Conservation (phyloP, 805 yeast species). For the Saturnispora mendoncae region DNA sequence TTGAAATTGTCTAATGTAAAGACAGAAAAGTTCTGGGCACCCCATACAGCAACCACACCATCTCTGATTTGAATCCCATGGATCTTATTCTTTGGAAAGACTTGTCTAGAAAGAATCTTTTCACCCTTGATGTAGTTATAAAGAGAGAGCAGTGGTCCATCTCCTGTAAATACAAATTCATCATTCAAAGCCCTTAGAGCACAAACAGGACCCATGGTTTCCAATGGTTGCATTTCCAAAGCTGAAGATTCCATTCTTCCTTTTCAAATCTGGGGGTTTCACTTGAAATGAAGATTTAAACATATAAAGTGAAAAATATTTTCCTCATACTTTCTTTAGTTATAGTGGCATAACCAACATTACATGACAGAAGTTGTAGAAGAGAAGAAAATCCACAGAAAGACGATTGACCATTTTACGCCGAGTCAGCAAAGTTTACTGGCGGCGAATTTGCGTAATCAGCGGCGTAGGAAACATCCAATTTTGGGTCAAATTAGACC, state of each 20-base stretch:
- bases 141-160: slow-evolving; percentile 58
- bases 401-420: slow-evolving; percentile 74
- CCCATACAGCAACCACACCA: slow-evolving; percentile 36
- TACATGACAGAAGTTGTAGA: slow-evolving; percentile 8
- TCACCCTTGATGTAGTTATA: slow-evolving; percentile 35
- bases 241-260: not conserved
- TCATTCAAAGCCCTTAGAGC: slow-evolving; percentile 39
- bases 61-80: slow-evolving; percentile 54
- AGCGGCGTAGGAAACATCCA: slow-evolving; percentile 26
- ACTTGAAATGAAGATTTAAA: too few species aligned
- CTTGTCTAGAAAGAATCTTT: slow-evolving; percentile 31
- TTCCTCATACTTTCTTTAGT: too few species aligned
- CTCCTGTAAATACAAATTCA: slow-evolving; percentile 45
- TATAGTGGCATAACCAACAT: too few species aligned
- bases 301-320: slow-evolving; percentile 7
- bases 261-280: not conserved
- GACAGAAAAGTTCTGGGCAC: slow-evolving; percentile 61
- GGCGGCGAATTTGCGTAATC: slow-evolving; percentile 36
- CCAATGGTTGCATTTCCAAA: slow-evolving; percentile 11
- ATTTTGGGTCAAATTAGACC: slow-evolving; percentile 53
- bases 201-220: slow-evolving; percentile 64
- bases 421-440: slow-evolving; percentile 58
- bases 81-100: slow-evolving; percentile 68
- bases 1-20: slow-evolving; percentile 28
- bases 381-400: slow-evolving; percentile 34